Percentiles rank a stretch among this genome's conserved stretches.
phyloP scores from a whole-genome alignment of 1,284 basidiomycete genomes.

The Dichomitus squalens region DNA sequence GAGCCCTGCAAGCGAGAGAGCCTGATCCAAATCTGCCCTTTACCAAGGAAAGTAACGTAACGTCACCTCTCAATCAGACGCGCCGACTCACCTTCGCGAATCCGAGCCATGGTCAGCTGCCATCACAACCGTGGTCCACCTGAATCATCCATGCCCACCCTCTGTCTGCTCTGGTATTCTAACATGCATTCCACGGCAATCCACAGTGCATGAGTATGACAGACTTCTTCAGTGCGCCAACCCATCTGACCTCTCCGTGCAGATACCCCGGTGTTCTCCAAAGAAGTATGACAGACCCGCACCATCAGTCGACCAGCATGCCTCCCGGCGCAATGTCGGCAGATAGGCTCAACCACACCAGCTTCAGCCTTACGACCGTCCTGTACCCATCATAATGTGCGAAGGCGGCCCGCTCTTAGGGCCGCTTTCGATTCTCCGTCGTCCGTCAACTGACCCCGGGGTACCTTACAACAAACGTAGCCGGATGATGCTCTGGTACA shows the following conservation, averaged over 20 bases:
- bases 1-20: no score
- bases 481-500: neutral
- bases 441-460: constrained; percentile 17
- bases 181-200: no score
- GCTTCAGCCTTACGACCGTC: neutral
- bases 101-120: neutral
- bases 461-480: neutral
- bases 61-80: neutral
- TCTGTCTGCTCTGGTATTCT: no score
- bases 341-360: neutral
- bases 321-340: neutral
- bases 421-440: constrained; percentile 10
- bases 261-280: no score
- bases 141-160: neutral
- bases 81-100: neutral
- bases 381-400: neutral
- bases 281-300: no score
- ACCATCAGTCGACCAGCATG: no score
- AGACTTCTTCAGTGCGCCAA: no score
- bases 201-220: no score
- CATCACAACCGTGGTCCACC: neutral
- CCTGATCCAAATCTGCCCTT: no score
- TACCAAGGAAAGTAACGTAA: no score
- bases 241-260: no score
- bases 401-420: constrained; percentile 13